A percentile compares a stretch with the other conserved stretches of the same genome.
These are phyloP conservation scores for Amyloporia xantha DNA, from an alignment of 768 basidiomycete species.

Conservation along the genomic window DNA sequence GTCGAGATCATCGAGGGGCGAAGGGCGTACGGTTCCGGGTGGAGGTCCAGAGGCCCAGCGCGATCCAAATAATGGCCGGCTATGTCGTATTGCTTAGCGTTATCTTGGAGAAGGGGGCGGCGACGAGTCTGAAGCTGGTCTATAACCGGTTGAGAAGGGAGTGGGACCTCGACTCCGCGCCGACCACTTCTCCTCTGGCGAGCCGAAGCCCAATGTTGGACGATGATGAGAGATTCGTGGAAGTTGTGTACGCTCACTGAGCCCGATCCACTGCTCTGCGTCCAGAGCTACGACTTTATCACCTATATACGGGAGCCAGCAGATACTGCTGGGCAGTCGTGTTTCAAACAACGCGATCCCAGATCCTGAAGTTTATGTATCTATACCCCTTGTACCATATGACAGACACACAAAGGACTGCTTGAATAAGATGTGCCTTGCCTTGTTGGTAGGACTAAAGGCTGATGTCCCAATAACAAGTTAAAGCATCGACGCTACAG, in stretches of 20 bases:
- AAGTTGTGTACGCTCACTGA: conserved; percentile 27
- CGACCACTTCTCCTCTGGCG: conserved; percentile 12
- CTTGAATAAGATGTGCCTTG: too few relatives aligned
- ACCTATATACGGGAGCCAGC: neutral
- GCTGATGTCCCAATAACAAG: too few relatives aligned
- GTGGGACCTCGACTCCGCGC: conserved; percentile 59
- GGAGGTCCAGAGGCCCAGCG: conserved; percentile 48
- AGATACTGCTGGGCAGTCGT: neutral
- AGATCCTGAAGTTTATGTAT: neutral
- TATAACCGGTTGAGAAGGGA: conserved; percentile 56
- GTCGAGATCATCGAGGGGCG: conserved; percentile 47
- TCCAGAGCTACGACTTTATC: neutral
- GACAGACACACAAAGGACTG: too few relatives aligned
- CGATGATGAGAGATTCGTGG: conserved; percentile 27
- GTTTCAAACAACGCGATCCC: neutral
- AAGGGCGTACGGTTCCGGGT: conserved; percentile 82
- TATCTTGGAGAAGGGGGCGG: conserved; percentile 82
- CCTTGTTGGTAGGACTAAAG: too few relatives aligned
- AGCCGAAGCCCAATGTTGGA: conserved; percentile 11
- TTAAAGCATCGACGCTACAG: too few relatives aligned
- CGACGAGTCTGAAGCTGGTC: conserved; percentile 72
- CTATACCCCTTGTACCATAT: neutral
- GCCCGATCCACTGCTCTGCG: neutral
- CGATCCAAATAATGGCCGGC: conserved; percentile 36
- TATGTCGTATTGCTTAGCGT: conserved; percentile 57